Percentiles rank a stretch among this genome's conserved stretches.
phyloP scores from a whole-genome alignment of 441 rosid species.

The Brassica balearica region DNA sequence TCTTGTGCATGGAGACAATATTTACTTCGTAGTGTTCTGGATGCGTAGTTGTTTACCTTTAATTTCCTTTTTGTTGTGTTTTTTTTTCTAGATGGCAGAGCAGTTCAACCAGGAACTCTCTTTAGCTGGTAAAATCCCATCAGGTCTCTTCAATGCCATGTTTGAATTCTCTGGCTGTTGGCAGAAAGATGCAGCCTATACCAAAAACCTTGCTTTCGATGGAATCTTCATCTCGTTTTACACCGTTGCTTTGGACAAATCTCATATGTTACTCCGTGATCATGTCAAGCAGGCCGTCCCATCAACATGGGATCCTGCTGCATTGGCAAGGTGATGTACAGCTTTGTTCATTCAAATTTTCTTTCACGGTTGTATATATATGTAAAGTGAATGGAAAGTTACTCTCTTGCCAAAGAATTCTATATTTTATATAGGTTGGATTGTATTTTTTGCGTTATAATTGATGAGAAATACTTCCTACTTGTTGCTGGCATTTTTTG shows the following conservation, averaged over 20 bases:
- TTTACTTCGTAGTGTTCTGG: background rate
- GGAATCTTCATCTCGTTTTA: conserved; percentile 87
- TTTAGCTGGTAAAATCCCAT: conserved; percentile 92
- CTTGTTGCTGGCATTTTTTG: background rate
- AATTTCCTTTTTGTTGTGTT: conserved; percentile 14
- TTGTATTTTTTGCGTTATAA: background rate
- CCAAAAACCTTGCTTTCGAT: conserved; percentile 93
- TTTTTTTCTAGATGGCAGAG: conserved; percentile 81
- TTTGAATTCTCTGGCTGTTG: conserved; percentile 87
- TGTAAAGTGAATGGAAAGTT: background rate
- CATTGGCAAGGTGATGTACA: conserved; percentile 78
- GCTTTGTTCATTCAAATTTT: background rate
- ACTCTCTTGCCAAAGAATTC: background rate
- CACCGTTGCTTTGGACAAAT: conserved; percentile 85
- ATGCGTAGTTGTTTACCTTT: conserved; percentile 8
- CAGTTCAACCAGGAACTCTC: conserved; percentile 93
- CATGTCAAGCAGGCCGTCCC: conserved; percentile 93
- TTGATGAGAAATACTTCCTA: background rate
- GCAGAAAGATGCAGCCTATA: conserved; percentile 94
- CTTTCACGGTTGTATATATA: background rate
- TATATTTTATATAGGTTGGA: background rate
- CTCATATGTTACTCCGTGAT: conserved; percentile 77
- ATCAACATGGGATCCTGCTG: conserved; percentile 93
- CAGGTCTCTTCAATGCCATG: conserved; percentile 92
- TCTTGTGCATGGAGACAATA: background rate